phyloP scores from a whole-genome alignment of 1,284 basidiomycete genomes.

The Ceraceosorus bombacis region DNA sequence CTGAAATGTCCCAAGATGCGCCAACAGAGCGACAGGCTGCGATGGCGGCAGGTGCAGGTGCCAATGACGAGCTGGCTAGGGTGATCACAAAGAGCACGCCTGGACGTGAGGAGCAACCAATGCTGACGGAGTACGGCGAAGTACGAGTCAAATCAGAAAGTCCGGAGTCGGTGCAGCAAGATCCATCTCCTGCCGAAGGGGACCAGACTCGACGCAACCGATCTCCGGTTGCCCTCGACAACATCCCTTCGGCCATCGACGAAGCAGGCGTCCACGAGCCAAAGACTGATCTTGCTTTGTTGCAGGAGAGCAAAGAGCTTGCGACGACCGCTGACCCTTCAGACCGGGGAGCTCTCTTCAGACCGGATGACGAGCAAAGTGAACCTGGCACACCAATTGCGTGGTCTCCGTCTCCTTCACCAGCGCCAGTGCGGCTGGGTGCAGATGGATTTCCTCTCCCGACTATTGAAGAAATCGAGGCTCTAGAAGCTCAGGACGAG shows the following conservation, averaged over 20 bases:
- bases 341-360: too few relatives aligned
- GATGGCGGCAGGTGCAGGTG: neutral
- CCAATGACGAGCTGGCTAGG: neutral
- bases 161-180: too few relatives aligned
- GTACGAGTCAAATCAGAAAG: too few relatives aligned
- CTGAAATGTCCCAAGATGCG: constrained; percentile 5
- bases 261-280: constrained; percentile 1
- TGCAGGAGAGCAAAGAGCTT: too few relatives aligned
- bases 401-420: constrained; percentile 35
- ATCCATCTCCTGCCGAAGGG: too few relatives aligned
- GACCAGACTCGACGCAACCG: too few relatives aligned
- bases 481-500: constrained; percentile 63
- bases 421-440: constrained; percentile 47
- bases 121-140: too few relatives aligned
- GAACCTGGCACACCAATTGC: constrained; percentile 21
- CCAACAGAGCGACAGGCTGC: constrained; percentile 7
- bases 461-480: constrained; percentile 63
- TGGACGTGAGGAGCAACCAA: too few relatives aligned
- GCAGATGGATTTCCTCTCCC: constrained; percentile 60
- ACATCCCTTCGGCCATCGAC: constrained; percentile 17
- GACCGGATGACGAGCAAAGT: neutral
- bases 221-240: constrained; percentile 17
- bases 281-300: too few relatives aligned
- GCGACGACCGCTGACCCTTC: too few relatives aligned
- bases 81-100: too few relatives aligned